phyloP scores from a whole-genome alignment of 225 moss, liverwort and hornwort genomes.

The Rhytidiadelphus loreus region DNA sequence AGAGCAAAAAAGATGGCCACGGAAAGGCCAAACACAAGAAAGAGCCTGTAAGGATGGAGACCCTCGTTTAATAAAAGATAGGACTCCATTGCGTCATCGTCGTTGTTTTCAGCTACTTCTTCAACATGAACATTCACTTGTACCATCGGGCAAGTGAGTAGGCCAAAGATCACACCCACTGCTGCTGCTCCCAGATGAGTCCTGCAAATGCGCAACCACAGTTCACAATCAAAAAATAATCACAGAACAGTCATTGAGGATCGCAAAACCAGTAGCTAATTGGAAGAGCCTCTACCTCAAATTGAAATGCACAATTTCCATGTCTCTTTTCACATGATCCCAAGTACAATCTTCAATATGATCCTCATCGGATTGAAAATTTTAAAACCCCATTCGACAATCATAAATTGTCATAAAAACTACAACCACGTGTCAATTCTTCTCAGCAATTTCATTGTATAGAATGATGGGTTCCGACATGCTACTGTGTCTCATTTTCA shows the following conservation, averaged over 20 bases:
- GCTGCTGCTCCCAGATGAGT: slow-evolving; percentile 72
- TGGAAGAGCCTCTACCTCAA: neutral
- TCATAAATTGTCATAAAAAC: neutral
- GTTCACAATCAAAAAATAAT: neutral
- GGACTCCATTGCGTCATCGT: slow-evolving; percentile 64
- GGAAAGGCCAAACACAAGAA: slow-evolving; percentile 57
- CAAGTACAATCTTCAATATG: neutral
- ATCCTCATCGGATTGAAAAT: neutral
- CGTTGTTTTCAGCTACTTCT: slow-evolving; percentile 52
- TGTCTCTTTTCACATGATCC: neutral
- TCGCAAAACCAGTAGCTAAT: neutral
- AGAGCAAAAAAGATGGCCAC: slow-evolving; percentile 70
- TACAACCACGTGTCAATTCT: neutral
- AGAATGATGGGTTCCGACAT: neutral
- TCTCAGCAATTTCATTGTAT: neutral
- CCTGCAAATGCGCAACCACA: slow-evolving; percentile 34
- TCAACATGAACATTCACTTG: slow-evolving; percentile 75
- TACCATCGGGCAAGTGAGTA: slow-evolving; percentile 83
- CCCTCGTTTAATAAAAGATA: slow-evolving; percentile 70
- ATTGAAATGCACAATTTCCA: neutral
- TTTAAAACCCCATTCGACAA: neutral
- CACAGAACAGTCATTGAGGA: neutral
- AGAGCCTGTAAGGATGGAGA: slow-evolving; percentile 57
- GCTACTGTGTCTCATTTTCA: neutral
- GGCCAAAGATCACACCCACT: slow-evolving; percentile 60